Evolutionary conservation across 2,329 filamentous ascomycete genomes (phyloP), one percentile per base, ranked within the genome.

Genomic region (Fusarium tuaranense): DNA sequence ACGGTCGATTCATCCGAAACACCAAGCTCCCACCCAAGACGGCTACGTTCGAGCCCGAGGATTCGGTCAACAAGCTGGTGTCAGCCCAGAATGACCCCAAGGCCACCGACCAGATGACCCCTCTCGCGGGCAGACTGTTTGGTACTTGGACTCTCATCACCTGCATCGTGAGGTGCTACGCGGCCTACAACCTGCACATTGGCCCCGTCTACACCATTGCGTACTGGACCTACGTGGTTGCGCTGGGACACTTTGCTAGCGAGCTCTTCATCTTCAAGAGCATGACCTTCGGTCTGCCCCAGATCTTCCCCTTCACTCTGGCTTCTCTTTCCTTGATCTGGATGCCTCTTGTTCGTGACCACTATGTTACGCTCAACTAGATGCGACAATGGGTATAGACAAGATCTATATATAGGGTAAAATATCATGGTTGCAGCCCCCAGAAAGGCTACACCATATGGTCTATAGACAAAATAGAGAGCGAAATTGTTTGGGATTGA

Each of bases 111-210:
- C 89, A 91, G 82, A 90, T 94, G 66, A 95, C 94, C 7, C 91
- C 93, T 7, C 90, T 98, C 34, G 92, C 92, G 13, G 92, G 92
- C 30, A 92, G 94, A 73, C 91, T 94, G 22, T 97, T 97, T 82
- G 95, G 93, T 64, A 97, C 94, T 34, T 98, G 95, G 92, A 97
- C 95, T 0, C 88, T 96, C 68, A 87, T 97, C 68, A 92, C 93
- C 7, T 90, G 91, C 68, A 86, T 97, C 61, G 88, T 97, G 53
- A 91, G 95, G 63, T 85, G 95, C 75, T 97, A 97, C 80, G 94
- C 94, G 6, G 94, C 94, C 38, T 97, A 97, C 85, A 88, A 97
- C 82, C 90, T 97, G 73, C 87, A 91, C 75, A 88, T 94, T 70
- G 89, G 90, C 1, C 88, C 89, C 53, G 87, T 95, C 65, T 98